Evolutionary conservation across 2,329 filamentous ascomycete species (phyloP), one percentile per base, ranked within the genome.

Genomic region (Drechslerella coelobrocha): DNA sequence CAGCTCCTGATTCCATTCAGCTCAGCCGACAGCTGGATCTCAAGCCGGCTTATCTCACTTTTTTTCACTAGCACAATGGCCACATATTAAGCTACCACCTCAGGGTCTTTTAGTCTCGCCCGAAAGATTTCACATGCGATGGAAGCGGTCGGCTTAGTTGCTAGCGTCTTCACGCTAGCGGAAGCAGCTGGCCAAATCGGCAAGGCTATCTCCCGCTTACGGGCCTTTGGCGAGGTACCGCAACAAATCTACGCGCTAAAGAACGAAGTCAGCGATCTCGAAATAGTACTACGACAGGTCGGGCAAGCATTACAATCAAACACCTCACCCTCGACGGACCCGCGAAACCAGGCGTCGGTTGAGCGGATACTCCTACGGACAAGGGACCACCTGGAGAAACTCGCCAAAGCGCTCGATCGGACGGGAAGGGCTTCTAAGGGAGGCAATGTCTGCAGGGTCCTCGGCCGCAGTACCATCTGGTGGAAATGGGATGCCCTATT

Each of bases 231-330:
- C 31, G 31, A 55, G 17, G 52, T 55, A n/a, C 52, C 52, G 8
- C 52, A 55, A 31, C 52, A 39, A 41, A 31, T 55, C 52, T 55
- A 55, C 29, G 52, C 52, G 8, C 52, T 55, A 24, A 55, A 55
- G 24, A 55, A 55, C 21, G 52, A 55, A 41, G 52, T 55, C 17
- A 55, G 52, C 34, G 52, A 55, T 23, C 52, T 55, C 26, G 52
- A 55, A 14, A 19, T 37, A 4, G 52, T 55, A 1, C 52, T 55
- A 9, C 17, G 31, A 23, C 52, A 55, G n/a, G 52, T 55, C 9
- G 29, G 52, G 34, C n/a, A 55, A 24, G 52, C 52, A 21, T 21
- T 55, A 23, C 31, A 55, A 14, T 14, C 52, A 55, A 39, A 55
- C 29, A 24, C 9, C 17, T 19, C 41, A 24, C 19, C 52, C n/a